These are phyloP conservation scores for Kregervanrija pseudodelftensis DNA, from an alignment of 805 yeast genomes.

Conservation along the genomic window DNA sequence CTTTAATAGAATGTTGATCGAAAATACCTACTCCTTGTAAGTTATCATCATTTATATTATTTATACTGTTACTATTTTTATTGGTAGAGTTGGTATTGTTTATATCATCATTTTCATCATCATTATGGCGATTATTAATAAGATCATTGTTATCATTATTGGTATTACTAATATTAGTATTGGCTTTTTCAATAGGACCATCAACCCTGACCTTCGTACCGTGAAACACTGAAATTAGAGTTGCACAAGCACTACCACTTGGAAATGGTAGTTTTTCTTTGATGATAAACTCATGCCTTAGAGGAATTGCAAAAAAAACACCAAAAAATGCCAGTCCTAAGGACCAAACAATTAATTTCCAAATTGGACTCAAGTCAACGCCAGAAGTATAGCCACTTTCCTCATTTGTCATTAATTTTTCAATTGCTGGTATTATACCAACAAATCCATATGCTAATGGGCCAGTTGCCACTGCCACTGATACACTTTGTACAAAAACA, in stretches of 20 bases:
- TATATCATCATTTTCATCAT: neutral
- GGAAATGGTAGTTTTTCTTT: constrained; percentile 87
- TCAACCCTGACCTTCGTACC: constrained; percentile 33
- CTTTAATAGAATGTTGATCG: no score
- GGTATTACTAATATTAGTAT: neutral
- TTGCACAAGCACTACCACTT: constrained; percentile 94
- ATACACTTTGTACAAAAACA: constrained; percentile 83
- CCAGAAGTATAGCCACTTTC: constrained; percentile 60
- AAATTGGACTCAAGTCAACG: constrained; percentile 28
- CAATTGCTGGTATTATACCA: constrained; percentile 94
- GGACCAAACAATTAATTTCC: constrained; percentile 73
- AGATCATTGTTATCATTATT: neutral
- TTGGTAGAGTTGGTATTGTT: neutral
- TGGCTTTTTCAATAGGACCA: constrained; percentile 3
- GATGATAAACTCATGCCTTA: constrained; percentile 81
- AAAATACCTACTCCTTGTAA: no score
- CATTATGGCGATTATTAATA: neutral
- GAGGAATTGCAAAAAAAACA: constrained; percentile 87
- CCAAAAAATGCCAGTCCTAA: constrained; percentile 88
- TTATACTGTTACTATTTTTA: constrained; percentile 6
- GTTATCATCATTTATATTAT: no score
- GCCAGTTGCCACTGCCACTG: constrained; percentile 97
- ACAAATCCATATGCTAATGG: constrained; percentile 93
- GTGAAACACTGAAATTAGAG: constrained; percentile 81
- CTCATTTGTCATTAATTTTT: constrained; percentile 69